Conservation (phyloP, 176 grass and related monocot species). For the Avena atlantica region DNA sequence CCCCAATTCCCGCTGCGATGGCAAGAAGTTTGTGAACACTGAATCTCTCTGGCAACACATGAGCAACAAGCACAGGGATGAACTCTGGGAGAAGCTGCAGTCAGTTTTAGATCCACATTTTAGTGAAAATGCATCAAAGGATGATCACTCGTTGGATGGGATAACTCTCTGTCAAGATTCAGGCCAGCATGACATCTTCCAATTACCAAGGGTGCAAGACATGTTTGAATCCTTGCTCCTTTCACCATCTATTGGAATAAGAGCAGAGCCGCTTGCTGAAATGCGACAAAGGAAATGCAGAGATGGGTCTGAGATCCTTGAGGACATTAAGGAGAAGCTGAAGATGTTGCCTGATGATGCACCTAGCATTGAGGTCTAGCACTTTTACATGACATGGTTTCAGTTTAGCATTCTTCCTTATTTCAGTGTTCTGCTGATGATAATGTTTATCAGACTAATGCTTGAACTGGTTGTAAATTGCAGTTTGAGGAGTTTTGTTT, state of each 20-base stretch:
- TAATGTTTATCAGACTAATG: background rate
- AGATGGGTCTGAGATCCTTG: background rate
- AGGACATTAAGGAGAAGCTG: background rate
- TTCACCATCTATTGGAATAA: background rate
- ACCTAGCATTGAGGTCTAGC: conserved; percentile 1
- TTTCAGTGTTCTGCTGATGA: background rate
- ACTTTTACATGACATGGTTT: conserved; percentile 24
- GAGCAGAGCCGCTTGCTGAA: background rate
- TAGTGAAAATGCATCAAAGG: background rate
- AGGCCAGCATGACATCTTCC: conserved; percentile 11
- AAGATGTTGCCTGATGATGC: conserved; percentile 4
- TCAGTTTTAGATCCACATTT: background rate
- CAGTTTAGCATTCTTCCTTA: conserved; percentile 25
- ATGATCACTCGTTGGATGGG: background rate
- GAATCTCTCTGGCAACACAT: conserved; percentile 8
- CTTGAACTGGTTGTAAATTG: conserved; percentile 12
- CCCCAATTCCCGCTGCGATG: background rate
- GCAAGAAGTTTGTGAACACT: background rate
- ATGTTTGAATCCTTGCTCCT: conserved; percentile 1
- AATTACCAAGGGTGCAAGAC: background rate
- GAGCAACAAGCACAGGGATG: background rate
- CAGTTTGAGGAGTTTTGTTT: background rate
- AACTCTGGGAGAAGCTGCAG: background rate
- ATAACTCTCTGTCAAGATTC: background rate
- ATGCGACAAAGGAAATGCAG: background rate